Evolutionary conservation across 495 filamentous ascomycete genomes (phyloP).

Genomic region (Aspergillus incahuasiensis): DNA sequence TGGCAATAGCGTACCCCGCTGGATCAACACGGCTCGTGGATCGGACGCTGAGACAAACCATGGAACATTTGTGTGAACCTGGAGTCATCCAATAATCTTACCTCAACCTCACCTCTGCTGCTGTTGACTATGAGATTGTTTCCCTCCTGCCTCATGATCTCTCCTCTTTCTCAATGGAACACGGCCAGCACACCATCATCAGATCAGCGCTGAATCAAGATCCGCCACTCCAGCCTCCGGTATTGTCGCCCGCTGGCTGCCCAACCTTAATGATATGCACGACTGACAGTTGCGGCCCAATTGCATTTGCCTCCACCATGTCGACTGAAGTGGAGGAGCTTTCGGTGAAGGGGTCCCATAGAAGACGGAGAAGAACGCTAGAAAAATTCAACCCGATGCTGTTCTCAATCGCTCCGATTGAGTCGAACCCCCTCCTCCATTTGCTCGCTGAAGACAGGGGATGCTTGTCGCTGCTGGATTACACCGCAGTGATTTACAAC

Average conservation of each 20-base stretch:
- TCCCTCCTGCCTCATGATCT: neutral
- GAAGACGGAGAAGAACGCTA: slow-evolving; percentile 18
- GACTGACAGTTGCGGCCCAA: slow-evolving; percentile 21
- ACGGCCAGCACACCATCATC: neutral
- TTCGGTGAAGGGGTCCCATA: neutral
- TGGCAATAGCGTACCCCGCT: slow-evolving; percentile 1
- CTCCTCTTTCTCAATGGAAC: neutral
- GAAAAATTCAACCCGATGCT: slow-evolving; percentile 17
- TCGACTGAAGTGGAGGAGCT: neutral
- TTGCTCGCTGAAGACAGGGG: slow-evolving; percentile 8
- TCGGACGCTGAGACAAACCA: slow-evolving; percentile 6
- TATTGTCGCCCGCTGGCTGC: slow-evolving; percentile 12
- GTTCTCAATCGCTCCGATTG: neutral
- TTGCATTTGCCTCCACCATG: slow-evolving; percentile 18
- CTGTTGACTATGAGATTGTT: neutral
- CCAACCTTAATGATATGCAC: slow-evolving; percentile 14
- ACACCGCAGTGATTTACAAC: neutral
- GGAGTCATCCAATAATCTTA: neutral
- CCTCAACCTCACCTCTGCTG: neutral
- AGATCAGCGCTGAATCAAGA: neutral
- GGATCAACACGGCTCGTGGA: slow-evolving; percentile 2
- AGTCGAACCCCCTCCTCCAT: slow-evolving; percentile 6
- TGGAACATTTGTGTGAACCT: neutral
- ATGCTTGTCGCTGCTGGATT: slow-evolving; percentile 11
- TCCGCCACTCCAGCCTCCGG: slow-evolving; percentile 3